Conservation (phyloP, 148 eudicot species). For the Camellia lanceoleosa region DNA sequence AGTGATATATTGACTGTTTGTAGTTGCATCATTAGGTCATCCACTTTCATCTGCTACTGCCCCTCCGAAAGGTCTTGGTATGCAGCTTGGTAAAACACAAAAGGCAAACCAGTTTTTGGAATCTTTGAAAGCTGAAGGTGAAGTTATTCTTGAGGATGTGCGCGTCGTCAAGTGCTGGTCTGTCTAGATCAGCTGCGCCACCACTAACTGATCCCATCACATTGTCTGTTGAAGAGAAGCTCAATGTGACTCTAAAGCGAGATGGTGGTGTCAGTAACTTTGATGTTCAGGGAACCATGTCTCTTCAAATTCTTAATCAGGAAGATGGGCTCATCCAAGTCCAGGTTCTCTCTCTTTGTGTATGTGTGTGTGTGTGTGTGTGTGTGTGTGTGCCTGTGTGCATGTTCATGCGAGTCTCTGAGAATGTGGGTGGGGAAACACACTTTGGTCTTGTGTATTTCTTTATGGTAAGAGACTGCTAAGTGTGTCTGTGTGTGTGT, state of each 20-base stretch:
- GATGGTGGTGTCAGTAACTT: slow-evolving; percentile 93
- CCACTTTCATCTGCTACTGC: slow-evolving; percentile 80
- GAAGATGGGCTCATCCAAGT: slow-evolving; percentile 94
- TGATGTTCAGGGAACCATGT: slow-evolving; percentile 88
- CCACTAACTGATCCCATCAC: slow-evolving; percentile 91
- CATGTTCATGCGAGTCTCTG: slow-evolving; percentile 6
- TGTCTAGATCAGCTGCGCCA: slow-evolving; percentile 74
- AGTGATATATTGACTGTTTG: background rate
- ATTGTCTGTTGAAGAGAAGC: slow-evolving; percentile 84
- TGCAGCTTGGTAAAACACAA: slow-evolving; percentile 93
- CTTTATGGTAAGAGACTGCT: slow-evolving; percentile 22
- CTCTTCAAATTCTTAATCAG: slow-evolving; percentile 87
- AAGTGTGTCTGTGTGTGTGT: slow-evolving; percentile 23
- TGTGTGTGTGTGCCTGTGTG: background rate
- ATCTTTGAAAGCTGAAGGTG: slow-evolving; percentile 98
- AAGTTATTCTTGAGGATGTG: slow-evolving; percentile 91
- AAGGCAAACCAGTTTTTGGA: slow-evolving; percentile 84
- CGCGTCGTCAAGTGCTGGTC: slow-evolving; percentile 55
- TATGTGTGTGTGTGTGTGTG: background rate
- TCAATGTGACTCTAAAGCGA: slow-evolving; percentile 75
- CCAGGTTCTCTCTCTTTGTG: slow-evolving; percentile 52
- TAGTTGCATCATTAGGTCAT: slow-evolving; percentile 58
- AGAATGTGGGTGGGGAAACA: background rate
- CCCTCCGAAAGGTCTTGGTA: slow-evolving; percentile 85
- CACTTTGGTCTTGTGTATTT: too few species aligned